phyloP scores from a whole-genome alignment of 495 filamentous ascomycete species.

The Lasiosphaeria hispida region DNA sequence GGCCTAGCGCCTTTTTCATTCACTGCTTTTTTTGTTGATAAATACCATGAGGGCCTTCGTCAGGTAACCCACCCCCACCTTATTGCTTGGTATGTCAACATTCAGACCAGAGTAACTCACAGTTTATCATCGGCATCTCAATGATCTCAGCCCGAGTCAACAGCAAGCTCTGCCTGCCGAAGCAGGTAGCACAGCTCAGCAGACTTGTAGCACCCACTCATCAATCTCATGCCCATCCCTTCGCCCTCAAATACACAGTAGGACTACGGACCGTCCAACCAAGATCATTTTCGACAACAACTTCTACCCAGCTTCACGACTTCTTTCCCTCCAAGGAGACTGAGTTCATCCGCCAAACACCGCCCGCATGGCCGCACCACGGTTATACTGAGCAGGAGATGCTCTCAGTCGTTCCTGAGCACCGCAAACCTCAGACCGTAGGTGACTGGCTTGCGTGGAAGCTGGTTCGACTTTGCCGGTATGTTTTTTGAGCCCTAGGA shows the following conservation, averaged over 20 bases:
- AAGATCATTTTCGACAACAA: constrained; percentile 43
- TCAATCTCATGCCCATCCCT: constrained; percentile 11
- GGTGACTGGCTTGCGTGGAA: constrained; percentile 49
- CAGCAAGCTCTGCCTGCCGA: constrained; percentile 29
- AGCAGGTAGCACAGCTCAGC: constrained; percentile 34
- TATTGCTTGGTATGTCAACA: background rate
- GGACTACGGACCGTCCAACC: constrained; percentile 23
- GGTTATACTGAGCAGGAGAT: constrained; percentile 53
- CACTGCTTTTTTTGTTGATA: background rate
- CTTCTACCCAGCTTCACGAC: constrained; percentile 35
- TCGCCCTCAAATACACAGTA: constrained; percentile 23
- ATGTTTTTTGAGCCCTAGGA: background rate
- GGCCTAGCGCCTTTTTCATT: background rate
- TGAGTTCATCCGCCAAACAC: constrained; percentile 45
- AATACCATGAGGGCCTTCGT: background rate
- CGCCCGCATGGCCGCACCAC: constrained; percentile 68
- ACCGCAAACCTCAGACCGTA: constrained; percentile 36
- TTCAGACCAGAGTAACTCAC: background rate
- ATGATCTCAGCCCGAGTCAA: constrained; percentile 32
- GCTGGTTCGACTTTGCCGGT: constrained; percentile 34
- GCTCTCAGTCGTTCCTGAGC: constrained; percentile 38
- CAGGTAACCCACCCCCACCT: no score
- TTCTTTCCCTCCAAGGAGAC: constrained; percentile 51
- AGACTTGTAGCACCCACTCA: constrained; percentile 25
- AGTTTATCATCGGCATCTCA: background rate